A percentile compares a stretch with the other conserved stretches of the same genome.
Evolutionary conservation across 2,329 filamentous ascomycete species (phyloP).

Genomic region (Penicillium sp.): DNA sequence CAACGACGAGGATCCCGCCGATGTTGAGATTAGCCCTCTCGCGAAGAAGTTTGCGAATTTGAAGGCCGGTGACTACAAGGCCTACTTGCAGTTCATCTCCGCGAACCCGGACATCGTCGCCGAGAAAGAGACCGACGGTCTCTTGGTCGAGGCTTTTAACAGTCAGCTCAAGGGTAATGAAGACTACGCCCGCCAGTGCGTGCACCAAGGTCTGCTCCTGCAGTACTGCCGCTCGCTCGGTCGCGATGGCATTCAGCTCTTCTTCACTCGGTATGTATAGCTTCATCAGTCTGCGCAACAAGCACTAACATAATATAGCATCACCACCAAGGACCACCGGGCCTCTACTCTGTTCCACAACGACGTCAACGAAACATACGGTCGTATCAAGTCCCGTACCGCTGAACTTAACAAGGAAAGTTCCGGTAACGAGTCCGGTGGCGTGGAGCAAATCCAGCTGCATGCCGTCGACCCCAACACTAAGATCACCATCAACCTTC

Average conservation of each 20-base stretch:
- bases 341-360: slow-evolving; percentile 89
- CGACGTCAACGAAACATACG: slow-evolving; percentile 87
- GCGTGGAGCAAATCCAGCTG: slow-evolving; percentile 94
- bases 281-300: neutral
- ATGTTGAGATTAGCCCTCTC: slow-evolving; percentile 72
- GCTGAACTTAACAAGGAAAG: slow-evolving; percentile 68
- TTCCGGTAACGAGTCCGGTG: slow-evolving; percentile 55
- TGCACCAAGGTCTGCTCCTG: slow-evolving; percentile 87
- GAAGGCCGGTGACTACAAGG: slow-evolving; percentile 70
- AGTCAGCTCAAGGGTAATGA: slow-evolving; percentile 74
- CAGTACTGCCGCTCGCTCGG: slow-evolving; percentile 94
- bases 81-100: slow-evolving; percentile 75
- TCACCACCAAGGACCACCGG: slow-evolving; percentile 85
- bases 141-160: slow-evolving; percentile 91
- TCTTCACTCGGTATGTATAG: slow-evolving; percentile 75
- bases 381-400: slow-evolving; percentile 74
- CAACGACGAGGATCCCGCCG: slow-evolving; percentile 65
- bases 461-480: slow-evolving; percentile 94
- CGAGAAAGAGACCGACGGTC: slow-evolving; percentile 85
- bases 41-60: slow-evolving; percentile 84
- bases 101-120: slow-evolving; percentile 74
- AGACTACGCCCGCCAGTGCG: slow-evolving; percentile 72
- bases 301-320: slow-evolving; percentile 43
- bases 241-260: slow-evolving; percentile 81
- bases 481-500: slow-evolving; percentile 84